Evolutionary conservation across 2,329 filamentous ascomycete genomes (phyloP).

Genomic region (Sarocladium brachiariae): DNA sequence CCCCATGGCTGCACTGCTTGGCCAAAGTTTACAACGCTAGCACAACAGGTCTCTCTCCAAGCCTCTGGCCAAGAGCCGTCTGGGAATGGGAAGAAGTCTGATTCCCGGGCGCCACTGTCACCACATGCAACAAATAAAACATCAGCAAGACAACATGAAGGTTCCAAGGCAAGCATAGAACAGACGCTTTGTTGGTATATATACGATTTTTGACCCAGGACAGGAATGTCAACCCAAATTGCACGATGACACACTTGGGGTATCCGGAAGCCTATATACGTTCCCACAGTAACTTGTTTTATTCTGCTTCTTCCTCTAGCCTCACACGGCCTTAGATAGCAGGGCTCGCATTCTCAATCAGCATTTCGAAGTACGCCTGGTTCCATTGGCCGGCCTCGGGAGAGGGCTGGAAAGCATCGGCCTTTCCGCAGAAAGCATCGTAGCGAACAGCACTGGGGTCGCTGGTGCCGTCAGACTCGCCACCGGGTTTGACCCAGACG

Average conservation of each 20-base stretch:
- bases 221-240: too few relatives aligned
- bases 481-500: slow-evolving; percentile 63
- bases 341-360: slow-evolving; percentile 15
- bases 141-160: too few relatives aligned
- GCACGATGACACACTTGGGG: not conserved
- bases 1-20: too few relatives aligned
- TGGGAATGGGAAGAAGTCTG: too few relatives aligned
- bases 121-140: too few relatives aligned
- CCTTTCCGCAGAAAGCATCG: slow-evolving; percentile 31
- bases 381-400: slow-evolving; percentile 45
- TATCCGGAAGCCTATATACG: not conserved
- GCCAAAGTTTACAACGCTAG: too few relatives aligned
- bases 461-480: slow-evolving; percentile 38
- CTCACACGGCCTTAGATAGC: slow-evolving; percentile 1
- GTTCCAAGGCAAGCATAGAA: not conserved
- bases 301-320: not conserved
- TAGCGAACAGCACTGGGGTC: slow-evolving; percentile 27
- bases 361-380: slow-evolving; percentile 20
- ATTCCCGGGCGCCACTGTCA: too few relatives aligned
- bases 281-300: not conserved
- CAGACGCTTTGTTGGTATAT: slow-evolving; percentile 2
- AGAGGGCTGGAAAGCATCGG: slow-evolving; percentile 38
- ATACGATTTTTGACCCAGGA: not conserved
- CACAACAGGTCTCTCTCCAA: too few relatives aligned
- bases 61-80: too few relatives aligned